Percentiles rank a stretch among this genome's conserved stretches.
Conservation (phyloP, 2,329 filamentous ascomycete genomes). For the Juglanconis juglandina region DNA sequence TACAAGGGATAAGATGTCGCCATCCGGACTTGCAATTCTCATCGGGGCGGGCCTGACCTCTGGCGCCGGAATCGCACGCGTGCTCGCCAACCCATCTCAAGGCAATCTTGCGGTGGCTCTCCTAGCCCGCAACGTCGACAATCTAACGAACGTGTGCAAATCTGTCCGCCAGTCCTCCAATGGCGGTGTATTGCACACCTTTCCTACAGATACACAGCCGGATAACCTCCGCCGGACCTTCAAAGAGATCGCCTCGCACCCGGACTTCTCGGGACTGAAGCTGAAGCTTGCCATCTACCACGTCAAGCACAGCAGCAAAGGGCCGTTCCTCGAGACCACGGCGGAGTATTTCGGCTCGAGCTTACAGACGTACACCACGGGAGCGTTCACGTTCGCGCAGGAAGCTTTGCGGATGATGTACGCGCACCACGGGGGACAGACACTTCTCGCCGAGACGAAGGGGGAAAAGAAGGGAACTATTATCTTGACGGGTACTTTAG, state of each 20-base stretch:
- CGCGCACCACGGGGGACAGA: slow-evolving; percentile 45
- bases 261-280: slow-evolving; percentile 46
- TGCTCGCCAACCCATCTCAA: slow-evolving; percentile 46
- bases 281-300: slow-evolving; percentile 52
- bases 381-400: slow-evolving; percentile 54
- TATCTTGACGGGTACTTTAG: slow-evolving; percentile 55
- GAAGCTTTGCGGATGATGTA: slow-evolving; percentile 49
- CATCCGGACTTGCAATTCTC: slow-evolving; percentile 46
- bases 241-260: slow-evolving; percentile 43
- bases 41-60: slow-evolving; percentile 48
- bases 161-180: slow-evolving; percentile 38
- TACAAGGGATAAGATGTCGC: slow-evolving; percentile 34
- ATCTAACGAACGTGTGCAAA: slow-evolving; percentile 39
- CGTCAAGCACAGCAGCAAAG: slow-evolving; percentile 52
- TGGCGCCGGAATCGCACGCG: slow-evolving; percentile 53
- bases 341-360: slow-evolving; percentile 45
- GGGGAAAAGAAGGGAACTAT: slow-evolving; percentile 53
- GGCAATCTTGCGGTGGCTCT: slow-evolving; percentile 55
- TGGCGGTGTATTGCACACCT: slow-evolving; percentile 45
- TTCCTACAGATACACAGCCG: slow-evolving; percentile 48
- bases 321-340: slow-evolving; percentile 53
- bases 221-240: slow-evolving; percentile 46
- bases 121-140: slow-evolving; percentile 46
- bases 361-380: slow-evolving; percentile 50
- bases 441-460: slow-evolving; percentile 38